These are phyloP conservation scores for Carnegiea gigantea DNA, from an alignment of 179 eudicot species.

Conservation along the genomic window DNA sequence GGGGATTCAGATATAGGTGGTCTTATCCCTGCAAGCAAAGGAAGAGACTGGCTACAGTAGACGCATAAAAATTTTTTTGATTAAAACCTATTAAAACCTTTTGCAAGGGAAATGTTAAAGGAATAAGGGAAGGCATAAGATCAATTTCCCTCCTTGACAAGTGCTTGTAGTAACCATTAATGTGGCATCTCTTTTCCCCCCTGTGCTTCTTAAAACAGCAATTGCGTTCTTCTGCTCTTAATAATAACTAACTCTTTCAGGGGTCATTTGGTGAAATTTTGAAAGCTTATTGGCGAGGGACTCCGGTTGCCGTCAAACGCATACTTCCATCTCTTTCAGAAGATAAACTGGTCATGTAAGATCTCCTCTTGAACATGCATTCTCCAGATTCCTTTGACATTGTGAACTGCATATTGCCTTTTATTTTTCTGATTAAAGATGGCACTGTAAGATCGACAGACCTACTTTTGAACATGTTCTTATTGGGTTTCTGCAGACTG, in stretches of 20 bases:
- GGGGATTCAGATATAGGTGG: too few species aligned
- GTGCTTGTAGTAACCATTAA: background rate
- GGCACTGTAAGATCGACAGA: background rate
- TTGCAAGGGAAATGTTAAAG: background rate
- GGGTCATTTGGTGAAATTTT: conserved; percentile 98
- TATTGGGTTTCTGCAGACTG: background rate
- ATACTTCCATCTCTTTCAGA: conserved; percentile 98
- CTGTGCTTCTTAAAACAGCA: background rate
- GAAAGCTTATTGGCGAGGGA: conserved; percentile 97
- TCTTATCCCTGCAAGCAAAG: too few species aligned
- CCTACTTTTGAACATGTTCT: too few species aligned
- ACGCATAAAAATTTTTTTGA: too few species aligned
- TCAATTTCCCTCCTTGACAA: background rate
- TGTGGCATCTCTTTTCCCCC: too few species aligned
- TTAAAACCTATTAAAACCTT: background rate
- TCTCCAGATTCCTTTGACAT: background rate
- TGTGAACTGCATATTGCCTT: background rate
- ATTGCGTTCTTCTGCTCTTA: conserved; percentile 1
- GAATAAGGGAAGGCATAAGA: background rate
- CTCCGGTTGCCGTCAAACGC: conserved; percentile 99
- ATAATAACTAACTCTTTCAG: conserved; percentile 39
- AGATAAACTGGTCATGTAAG: conserved; percentile 95
- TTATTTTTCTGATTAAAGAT: background rate
- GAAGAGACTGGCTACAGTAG: too few species aligned
- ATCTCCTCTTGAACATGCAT: conserved; percentile 17